A percentile compares a stretch with the other conserved stretches of the same genome.
These are phyloP conservation scores for Russula foetens DNA, from an alignment of 768 basidiomycete species.

Conservation along the genomic window DNA sequence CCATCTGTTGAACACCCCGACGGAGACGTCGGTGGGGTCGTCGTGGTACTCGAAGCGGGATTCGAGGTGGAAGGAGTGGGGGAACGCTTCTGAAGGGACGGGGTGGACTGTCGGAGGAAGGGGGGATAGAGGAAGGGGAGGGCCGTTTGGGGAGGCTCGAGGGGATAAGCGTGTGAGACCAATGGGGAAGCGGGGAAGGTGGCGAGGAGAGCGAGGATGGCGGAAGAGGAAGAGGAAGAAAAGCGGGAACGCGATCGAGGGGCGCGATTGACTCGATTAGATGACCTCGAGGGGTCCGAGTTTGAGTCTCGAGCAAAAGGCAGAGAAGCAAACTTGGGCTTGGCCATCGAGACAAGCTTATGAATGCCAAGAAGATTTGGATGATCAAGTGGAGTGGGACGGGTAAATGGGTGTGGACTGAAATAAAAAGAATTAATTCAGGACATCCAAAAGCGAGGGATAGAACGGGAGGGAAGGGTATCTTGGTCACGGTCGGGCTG, in stretches of 20 bases:
- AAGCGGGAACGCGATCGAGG: constrained; percentile 1
- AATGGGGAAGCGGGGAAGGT: not conserved
- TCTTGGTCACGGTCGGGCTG: not conserved
- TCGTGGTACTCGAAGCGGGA: not conserved
- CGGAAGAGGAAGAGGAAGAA: not conserved
- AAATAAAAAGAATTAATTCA: not conserved
- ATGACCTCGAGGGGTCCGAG: not conserved
- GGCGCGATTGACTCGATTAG: not conserved
- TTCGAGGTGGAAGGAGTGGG: not conserved
- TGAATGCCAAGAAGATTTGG: constrained; percentile 3
- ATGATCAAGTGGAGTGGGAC: not conserved
- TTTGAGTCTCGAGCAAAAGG: not conserved
- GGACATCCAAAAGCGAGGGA: not conserved
- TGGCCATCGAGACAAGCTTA: constrained; percentile 22
- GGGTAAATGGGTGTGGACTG: not conserved
- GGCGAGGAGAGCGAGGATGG: constrained; percentile 6
- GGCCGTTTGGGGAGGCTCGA: not conserved
- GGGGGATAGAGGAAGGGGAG: constrained; percentile 25
- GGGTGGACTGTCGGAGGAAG: constrained; percentile 24
- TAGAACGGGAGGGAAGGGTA: not conserved
- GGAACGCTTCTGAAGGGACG: not conserved
- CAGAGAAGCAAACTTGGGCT: constrained; percentile 18
- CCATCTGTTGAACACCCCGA: not conserved
- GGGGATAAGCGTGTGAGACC: not conserved
- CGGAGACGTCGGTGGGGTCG: not conserved